Evolutionary conservation across 768 basidiomycete genomes (phyloP).

Genomic region (Phanerochaete sordida): DNA sequence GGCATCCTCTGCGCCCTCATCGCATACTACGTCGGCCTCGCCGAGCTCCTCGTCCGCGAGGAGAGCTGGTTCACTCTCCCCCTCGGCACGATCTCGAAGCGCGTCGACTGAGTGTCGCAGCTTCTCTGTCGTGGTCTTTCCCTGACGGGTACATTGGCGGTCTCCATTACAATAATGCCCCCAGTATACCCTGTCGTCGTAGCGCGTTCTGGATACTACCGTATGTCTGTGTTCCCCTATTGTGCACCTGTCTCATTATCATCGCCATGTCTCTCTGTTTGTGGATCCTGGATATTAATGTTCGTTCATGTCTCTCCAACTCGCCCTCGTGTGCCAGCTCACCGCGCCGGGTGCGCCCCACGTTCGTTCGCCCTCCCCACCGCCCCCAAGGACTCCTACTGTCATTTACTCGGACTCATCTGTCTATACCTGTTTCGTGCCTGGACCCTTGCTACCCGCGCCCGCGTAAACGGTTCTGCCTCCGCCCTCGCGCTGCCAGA

Average conservation of each 20-base stretch:
- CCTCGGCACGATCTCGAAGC: conserved; percentile 29
- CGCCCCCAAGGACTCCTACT: no score
- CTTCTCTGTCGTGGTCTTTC: not conserved
- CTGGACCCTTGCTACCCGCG: no score
- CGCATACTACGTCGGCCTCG: conserved; percentile 44
- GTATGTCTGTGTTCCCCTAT: not conserved
- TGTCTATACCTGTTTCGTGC: no score
- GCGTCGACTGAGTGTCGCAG: conserved; percentile 10
- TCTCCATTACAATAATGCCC: not conserved
- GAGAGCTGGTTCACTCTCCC: conserved; percentile 41
- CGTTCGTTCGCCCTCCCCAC: no score
- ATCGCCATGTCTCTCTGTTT: not conserved
- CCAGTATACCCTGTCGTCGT: not conserved
- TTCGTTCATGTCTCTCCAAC: not conserved
- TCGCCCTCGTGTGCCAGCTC: not conserved
- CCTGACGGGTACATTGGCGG: not conserved
- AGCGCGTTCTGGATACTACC: not conserved
- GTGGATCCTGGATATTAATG: not conserved
- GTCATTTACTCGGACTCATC: no score
- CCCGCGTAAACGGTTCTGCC: no score
- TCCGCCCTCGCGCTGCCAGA: no score
- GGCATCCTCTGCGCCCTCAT: conserved; percentile 44
- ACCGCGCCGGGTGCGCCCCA: not conserved
- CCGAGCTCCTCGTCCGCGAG: conserved; percentile 35
- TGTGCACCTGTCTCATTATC: not conserved